Evolutionary conservation across 2,329 filamentous ascomycete genomes (phyloP), one percentile per base, ranked within the genome.

Genomic region (Colletotrichum plurivorum): DNA sequence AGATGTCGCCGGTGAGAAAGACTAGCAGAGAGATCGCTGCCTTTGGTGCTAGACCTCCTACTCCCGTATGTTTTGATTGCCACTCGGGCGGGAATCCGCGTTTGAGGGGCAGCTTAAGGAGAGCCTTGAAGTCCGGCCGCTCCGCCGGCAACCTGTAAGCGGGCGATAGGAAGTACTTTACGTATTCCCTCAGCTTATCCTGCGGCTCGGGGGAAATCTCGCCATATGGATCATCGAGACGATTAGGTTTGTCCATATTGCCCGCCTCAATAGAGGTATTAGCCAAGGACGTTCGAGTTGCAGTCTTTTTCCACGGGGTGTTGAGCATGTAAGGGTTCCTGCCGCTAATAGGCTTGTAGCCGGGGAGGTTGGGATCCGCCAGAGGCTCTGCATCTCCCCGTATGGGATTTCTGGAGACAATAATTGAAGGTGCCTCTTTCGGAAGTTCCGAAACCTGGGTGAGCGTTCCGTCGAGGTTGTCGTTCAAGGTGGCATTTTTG

Each of bases 401-500:
- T 1, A 71, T 72, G 7, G 72, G 71, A 16, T 71, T 71, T 16
- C 69, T 72, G 0, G 78, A 77, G 3, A 78, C 69, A 15, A 80
- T 68, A 3, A 76, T 71, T 2, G 71, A 67, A 10, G 66, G 67
- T 3, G 6, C 25, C 15, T 22, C 46, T 51, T 52, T 67, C 13
- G 46, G 43, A 15, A 71, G 69, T 25, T 48, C 49, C 10, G 73
- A 73, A 3, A 81, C 48, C 10, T 76, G 68, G 16, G 78, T 75
- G 10, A 84, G 58, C 0, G 81, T 84, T 3, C 82, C 82, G 10
- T 84, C 82, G 3, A 73, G 72, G 31, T 84, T 84, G 60, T 84
- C 82, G 31, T 84, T 82, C 53, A 82, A 75, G 9, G 68, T 56
- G 1, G 18, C 49, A n/a, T 57, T 65, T 41, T 65, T 65, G 61